Percentiles rank a stretch among this genome's conserved stretches.
phyloP scores from a whole-genome alignment of 345 rosid genomes.

The Dovyalis caffra region DNA sequence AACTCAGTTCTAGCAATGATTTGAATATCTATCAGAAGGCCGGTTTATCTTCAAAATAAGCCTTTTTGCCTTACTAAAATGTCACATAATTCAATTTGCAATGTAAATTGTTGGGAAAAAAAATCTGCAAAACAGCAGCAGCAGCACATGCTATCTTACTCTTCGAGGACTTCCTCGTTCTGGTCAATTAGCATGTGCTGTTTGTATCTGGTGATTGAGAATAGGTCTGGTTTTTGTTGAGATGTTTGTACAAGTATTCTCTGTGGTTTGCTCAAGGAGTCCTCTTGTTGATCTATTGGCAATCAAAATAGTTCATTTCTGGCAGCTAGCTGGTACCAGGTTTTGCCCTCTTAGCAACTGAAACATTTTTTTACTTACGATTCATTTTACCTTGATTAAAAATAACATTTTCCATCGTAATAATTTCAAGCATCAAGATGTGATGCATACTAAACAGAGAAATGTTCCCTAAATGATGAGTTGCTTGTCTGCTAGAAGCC shows the following conservation, averaged over 20 bases:
- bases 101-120: slow-evolving; percentile 1
- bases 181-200: slow-evolving; percentile 11
- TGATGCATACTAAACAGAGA: too few relatives aligned
- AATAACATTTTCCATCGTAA: neutral
- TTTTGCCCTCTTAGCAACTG: neutral
- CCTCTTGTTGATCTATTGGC: neutral
- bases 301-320: neutral
- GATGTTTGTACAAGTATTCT: slow-evolving; percentile 12
- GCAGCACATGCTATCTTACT: slow-evolving; percentile 6
- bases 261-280: slow-evolving; percentile 8
- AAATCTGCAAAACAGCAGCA: slow-evolving; percentile 22
- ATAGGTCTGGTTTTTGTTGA: slow-evolving; percentile 17
- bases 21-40: neutral
- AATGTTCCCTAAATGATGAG: neutral
- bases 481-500: neutral
- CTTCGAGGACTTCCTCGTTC: slow-evolving; percentile 1
- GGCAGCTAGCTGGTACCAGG: neutral
- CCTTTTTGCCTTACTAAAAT: neutral
- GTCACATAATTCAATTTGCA: slow-evolving; percentile 12
- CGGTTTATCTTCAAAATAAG: slow-evolving; percentile 2
- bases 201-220: slow-evolving; percentile 1
- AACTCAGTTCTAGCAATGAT: slow-evolving; percentile 9
- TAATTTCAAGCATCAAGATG: neutral
- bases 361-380: neutral
- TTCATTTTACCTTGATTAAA: neutral